These are phyloP conservation scores for Pneumocystis canis DNA, from an alignment of 1,139 yeast genomes.

Conservation along the genomic window DNA sequence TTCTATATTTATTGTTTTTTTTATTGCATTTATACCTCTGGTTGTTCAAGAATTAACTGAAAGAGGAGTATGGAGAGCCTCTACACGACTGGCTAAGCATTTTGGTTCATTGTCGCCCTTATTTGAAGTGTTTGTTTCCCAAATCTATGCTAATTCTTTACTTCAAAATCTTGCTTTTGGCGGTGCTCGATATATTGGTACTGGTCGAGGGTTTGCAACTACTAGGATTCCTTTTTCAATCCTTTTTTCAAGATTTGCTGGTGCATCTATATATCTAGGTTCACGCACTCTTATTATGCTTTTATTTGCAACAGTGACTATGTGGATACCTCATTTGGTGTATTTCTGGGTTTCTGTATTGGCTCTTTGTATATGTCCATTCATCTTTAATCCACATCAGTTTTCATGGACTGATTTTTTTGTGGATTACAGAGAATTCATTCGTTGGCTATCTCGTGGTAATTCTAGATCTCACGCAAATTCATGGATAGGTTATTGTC, in stretches of 20 bases:
- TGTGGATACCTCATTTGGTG: constrained; percentile 92
- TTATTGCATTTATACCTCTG: constrained; percentile 90
- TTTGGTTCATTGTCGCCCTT: constrained; percentile 81
- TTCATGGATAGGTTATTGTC: constrained; percentile 97
- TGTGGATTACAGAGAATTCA: constrained; percentile 94
- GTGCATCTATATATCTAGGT: constrained; percentile 92
- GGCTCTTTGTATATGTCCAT: constrained; percentile 85
- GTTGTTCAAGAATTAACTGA: constrained; percentile 94
- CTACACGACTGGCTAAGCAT: constrained; percentile 82
- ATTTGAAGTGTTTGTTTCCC: constrained; percentile 97
- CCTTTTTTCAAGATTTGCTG: constrained; percentile 90
- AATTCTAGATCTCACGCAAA: constrained; percentile 97
- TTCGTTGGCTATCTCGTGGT: constrained; percentile 98
- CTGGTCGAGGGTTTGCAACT: constrained; percentile 99
- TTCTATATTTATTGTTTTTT: constrained; percentile 96
- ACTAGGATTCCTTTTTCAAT: constrained; percentile 96
- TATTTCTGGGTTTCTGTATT: constrained; percentile 98
- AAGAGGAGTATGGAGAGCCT: constrained; percentile 94
- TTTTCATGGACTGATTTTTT: constrained; percentile 98
- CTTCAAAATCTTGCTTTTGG: constrained; percentile 90
- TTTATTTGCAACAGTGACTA: constrained; percentile 78
- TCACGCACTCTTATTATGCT: constrained; percentile 81
- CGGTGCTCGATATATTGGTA: constrained; percentile 98
- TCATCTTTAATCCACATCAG: constrained; percentile 94
- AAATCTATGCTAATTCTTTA: constrained; percentile 85